These are phyloP conservation scores for Backusella sp. DNA, from an alignment of 192 early-diverging fungal species.

Conservation along the genomic window DNA sequence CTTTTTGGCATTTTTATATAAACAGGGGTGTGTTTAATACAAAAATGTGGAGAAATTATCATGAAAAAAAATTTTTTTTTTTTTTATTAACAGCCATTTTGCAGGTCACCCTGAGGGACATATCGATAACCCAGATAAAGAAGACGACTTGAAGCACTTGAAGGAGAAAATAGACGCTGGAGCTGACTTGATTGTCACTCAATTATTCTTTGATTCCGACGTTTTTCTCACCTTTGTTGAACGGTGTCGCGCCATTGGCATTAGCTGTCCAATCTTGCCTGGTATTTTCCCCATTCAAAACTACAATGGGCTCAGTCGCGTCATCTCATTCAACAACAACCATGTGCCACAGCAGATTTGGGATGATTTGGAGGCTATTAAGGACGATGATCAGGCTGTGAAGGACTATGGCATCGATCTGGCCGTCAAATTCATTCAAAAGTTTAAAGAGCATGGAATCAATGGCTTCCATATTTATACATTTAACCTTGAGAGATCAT, in stretches of 20 bases:
- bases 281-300: conserved; percentile 96
- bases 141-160: conserved; percentile 75
- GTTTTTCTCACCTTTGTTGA: conserved; percentile 79
- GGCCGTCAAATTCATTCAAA: conserved; percentile 74
- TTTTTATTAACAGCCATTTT: not conserved
- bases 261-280: conserved; percentile 78
- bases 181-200: conserved; percentile 94
- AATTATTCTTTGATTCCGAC: conserved; percentile 88
- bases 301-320: conserved; percentile 86
- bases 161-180: conserved; percentile 89
- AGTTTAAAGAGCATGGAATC: conserved; percentile 50
- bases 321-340: conserved; percentile 84
- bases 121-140: conserved; percentile 70
- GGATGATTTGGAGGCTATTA: conserved; percentile 84
- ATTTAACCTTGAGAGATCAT: conserved; percentile 86
- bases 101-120: conserved; percentile 94
- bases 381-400: conserved; percentile 93
- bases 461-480: conserved; percentile 92
- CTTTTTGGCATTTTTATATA: not conserved
- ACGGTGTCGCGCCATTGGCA: conserved; percentile 71
- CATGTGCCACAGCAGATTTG: conserved; percentile 75
- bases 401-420: conserved; percentile 89
- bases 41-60: not conserved
- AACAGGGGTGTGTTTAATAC: not conserved
- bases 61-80: not conserved